Base-by-base conservation (phyloP, 768 basidiomycete species). In the Tulasnella sp. region DNA sequence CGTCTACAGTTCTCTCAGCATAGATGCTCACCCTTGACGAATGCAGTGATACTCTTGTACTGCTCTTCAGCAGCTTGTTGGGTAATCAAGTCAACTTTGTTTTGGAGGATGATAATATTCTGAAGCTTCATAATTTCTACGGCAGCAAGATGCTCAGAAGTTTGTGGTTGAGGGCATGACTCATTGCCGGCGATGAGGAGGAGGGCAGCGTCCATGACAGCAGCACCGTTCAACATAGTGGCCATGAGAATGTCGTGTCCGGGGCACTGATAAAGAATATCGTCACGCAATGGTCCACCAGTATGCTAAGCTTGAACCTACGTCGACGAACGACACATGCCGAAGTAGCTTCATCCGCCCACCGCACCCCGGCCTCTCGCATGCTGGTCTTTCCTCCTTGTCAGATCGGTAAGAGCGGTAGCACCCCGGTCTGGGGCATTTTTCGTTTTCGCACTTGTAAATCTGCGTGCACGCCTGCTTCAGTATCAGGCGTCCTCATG, bases 221-320 rank as follows among this genome's bases (percentile, higher is more conserved):
- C 98, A 57, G 98, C 98, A 85, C 97, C 98, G 88, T 99, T 99
- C 81, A 99, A 88, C 98, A 99, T 99, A 80, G 97, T 99, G 73
- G 98, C 98, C 98, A 99, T 99, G 85, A 99, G 91, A 91, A 99
- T 99, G 85, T 98, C 96, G 90, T 97, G 96, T 80, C 96, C 94
- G 1, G 94, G 95, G 82, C 93, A 95, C 79, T 80, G 48, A 74
- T 37, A 20, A 32, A 20, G 6, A 29, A 9, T 46, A 15, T 44
- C 23, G 69, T 37, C 20, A 37, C 71, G 55, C 37, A 18, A 55
- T 44, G 29, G 23, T 55, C 46, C n/a, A 13, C 20, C 26, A 73
- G n/a, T 18, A n/a, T n/a, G 51, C 11, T 32, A 74, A 67, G 61
- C 61, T 61, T 61, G 44, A 44, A 77, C 78, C 67, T 79, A 81